Evolutionary conservation across 106 monocot genomes (phyloP).

Genomic region (Dendrobium officinale): DNA sequence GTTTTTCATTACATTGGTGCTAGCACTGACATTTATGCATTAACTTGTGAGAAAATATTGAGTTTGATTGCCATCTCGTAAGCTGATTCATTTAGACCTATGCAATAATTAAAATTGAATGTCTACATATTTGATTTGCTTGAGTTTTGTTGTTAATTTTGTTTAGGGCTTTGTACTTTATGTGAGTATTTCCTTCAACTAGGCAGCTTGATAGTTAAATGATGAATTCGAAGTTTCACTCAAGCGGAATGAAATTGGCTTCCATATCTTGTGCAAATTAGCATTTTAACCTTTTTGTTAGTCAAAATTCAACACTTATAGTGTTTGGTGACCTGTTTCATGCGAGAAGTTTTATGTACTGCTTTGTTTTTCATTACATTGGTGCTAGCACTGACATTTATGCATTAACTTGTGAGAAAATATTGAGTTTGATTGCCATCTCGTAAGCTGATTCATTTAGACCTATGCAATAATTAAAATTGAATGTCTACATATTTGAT

Average conservation of each 20-base stretch:
- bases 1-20: background rate
- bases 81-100: background rate
- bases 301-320: background rate
- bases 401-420: background rate
- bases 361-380: background rate
- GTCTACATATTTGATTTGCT: background rate
- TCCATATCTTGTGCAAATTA: background rate
- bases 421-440: background rate
- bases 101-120: background rate
- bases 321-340: background rate
- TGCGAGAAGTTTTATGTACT: background rate
- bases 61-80: background rate
- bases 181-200: background rate
- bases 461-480: no score
- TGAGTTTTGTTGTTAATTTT: background rate
- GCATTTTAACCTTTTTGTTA: background rate
- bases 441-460: background rate
- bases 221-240: background rate
- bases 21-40: background rate
- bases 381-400: background rate
- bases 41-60: background rate
- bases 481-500: background rate
- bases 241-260: background rate
- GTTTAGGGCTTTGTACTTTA: background rate
- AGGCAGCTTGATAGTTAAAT: background rate